phyloP scores from a whole-genome alignment of 1,284 basidiomycete genomes.

The Ustilago vetiveriae region DNA sequence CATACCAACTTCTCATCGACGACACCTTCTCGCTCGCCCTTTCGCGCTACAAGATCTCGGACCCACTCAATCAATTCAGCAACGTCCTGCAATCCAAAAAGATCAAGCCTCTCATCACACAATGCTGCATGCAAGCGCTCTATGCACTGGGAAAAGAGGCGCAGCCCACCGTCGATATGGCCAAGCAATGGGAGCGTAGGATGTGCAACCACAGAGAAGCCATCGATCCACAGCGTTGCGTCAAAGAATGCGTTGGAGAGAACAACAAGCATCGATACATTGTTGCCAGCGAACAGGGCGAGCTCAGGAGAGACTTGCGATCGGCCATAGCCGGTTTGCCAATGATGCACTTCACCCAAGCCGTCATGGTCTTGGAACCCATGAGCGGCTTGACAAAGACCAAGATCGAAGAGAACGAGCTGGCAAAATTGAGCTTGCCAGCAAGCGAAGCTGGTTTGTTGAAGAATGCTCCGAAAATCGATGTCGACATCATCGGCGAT shows the following conservation, averaged over 20 bases:
- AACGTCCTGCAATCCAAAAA: constrained; percentile 53
- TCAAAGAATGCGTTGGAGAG: constrained; percentile 70
- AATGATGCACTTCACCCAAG: constrained; percentile 61
- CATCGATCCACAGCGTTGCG: constrained; percentile 83
- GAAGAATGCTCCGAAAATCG: constrained; percentile 9
- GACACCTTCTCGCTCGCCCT: constrained; percentile 57
- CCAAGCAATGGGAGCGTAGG: constrained; percentile 89
- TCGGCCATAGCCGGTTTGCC: constrained; percentile 51
- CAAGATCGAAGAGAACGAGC: constrained; percentile 51
- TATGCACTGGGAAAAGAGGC: constrained; percentile 50
- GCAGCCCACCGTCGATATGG: constrained; percentile 75
- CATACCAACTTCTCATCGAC: constrained; percentile 64
- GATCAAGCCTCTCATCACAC: constrained; percentile 64
- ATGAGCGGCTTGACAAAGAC: constrained; percentile 58
- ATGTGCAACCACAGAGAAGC: constrained; percentile 91
- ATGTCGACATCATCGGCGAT: constrained; percentile 40
- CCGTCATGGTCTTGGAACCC: constrained; percentile 65
- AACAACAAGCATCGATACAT: constrained; percentile 65
- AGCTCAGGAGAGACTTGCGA: constrained; percentile 45
- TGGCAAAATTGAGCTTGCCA: constrained; percentile 43
- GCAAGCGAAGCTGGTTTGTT: constrained; percentile 32
- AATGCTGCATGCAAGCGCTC: constrained; percentile 64
- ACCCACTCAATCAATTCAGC: constrained; percentile 45
- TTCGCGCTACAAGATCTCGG: constrained; percentile 46
- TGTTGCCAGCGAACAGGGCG: constrained; percentile 46